A percentile compares a stretch with the other conserved stretches of the same genome.
Conservation (phyloP, 345 rosid species). For the Citrus maxima region DNA sequence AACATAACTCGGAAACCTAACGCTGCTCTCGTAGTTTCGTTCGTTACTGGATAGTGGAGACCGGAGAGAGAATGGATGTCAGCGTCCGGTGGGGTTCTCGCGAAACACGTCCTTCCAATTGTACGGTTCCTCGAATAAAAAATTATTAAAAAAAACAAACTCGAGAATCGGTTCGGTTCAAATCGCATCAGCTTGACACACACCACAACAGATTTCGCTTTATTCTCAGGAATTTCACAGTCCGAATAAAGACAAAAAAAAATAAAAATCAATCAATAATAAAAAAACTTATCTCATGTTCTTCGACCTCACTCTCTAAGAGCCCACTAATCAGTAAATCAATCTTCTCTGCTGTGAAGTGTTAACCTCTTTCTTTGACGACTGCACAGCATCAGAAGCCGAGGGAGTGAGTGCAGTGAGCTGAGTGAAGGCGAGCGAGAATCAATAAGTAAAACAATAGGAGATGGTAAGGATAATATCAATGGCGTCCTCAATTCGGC, state of each 20-base stretch:
- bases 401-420: not conserved
- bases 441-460: not conserved
- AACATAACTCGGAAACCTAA: not conserved
- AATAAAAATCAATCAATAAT: too few relatives aligned
- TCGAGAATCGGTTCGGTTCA: not conserved
- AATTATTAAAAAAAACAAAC: not conserved
- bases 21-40: not conserved
- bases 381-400: too few relatives aligned
- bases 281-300: not conserved
- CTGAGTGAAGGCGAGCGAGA: not conserved
- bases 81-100: not conserved
- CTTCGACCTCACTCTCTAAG: not conserved
- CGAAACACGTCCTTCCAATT: not conserved
- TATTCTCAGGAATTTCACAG: not conserved
- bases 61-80: too few relatives aligned
- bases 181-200: not conserved
- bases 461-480: constrained; percentile 64
- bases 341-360: too few relatives aligned
- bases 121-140: not conserved
- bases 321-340: too few relatives aligned
- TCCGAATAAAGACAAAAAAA: not conserved
- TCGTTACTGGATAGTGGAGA: too few relatives aligned
- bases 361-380: too few relatives aligned
- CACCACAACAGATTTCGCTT: not conserved
- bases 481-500: constrained; percentile 79